A percentile compares a stretch with the other conserved stretches of the same genome.
These are phyloP conservation scores for Suaeda aralocaspica DNA, from an alignment of 148 eudicot species.

Conservation along the genomic window DNA sequence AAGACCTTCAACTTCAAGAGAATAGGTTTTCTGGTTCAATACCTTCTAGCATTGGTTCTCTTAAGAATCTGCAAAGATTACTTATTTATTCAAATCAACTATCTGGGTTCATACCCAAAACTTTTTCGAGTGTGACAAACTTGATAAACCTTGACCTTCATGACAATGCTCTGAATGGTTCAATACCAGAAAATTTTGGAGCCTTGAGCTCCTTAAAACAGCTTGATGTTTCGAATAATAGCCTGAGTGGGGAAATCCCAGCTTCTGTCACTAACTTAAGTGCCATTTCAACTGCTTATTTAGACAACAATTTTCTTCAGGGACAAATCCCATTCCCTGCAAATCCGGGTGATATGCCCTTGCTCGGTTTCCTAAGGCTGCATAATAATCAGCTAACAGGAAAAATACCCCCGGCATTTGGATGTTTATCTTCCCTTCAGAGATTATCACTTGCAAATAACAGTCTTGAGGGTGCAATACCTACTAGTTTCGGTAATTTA, in stretches of 20 bases:
- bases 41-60: constrained; percentile 35
- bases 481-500: constrained; percentile 40
- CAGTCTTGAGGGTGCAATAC: constrained; percentile 43
- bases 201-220: constrained; percentile 28
- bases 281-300: constrained; percentile 28
- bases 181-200: constrained; percentile 37
- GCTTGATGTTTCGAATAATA: constrained; percentile 43
- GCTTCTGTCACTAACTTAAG: constrained; percentile 33
- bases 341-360: constrained; percentile 36
- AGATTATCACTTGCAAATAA: constrained; percentile 46
- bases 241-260: constrained; percentile 34
- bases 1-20: constrained; percentile 40
- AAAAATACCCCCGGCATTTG: constrained; percentile 33
- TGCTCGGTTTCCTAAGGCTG: constrained; percentile 42
- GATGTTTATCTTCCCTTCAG: constrained; percentile 34
- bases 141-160: constrained; percentile 34
- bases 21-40: constrained; percentile 36
- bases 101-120: constrained; percentile 40
- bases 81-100: constrained; percentile 32
- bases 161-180: constrained; percentile 31
- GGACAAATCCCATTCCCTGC: constrained; percentile 51
- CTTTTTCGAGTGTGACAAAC: constrained; percentile 31
- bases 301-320: constrained; percentile 39
- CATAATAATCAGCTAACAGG: constrained; percentile 50
- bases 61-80: constrained; percentile 26